phyloP scores from a whole-genome alignment of 1,139 yeast species.

The Hansenula sp. region DNA sequence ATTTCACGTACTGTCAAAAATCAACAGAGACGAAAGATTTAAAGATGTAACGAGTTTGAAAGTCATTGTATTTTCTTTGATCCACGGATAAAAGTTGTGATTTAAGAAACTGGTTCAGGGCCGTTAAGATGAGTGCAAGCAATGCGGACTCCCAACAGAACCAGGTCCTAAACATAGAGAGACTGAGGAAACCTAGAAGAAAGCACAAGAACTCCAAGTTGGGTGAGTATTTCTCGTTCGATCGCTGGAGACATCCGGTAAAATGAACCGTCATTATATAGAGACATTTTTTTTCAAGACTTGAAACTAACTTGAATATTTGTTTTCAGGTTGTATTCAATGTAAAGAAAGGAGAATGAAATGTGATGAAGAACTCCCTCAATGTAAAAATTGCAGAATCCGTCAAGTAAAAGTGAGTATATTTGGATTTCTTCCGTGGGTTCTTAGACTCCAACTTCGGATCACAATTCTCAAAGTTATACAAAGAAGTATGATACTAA shows the following conservation, averaged over 20 bases:
- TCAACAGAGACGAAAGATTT: too few species aligned
- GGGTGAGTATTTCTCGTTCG: constrained; percentile 11
- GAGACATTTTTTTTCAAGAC: too few species aligned
- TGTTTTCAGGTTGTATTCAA: constrained; percentile 17
- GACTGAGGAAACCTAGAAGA: constrained; percentile 16
- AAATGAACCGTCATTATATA: too few species aligned
- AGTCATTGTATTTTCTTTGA: too few species aligned
- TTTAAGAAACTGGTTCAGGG: too few species aligned
- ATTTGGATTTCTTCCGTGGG: too few species aligned
- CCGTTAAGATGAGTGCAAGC: too few species aligned
- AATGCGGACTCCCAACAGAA: background rate
- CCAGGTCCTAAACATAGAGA: background rate
- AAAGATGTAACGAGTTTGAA: too few species aligned
- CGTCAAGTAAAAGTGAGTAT: constrained; percentile 19
- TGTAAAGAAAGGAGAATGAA: constrained; percentile 24
- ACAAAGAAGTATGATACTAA: too few species aligned
- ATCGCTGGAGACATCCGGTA: background rate
- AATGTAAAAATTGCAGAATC: constrained; percentile 21
- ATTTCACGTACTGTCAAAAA: too few species aligned
- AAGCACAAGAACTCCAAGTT: constrained; percentile 24
- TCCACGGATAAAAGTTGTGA: too few species aligned
- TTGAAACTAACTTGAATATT: background rate
- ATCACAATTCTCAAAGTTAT: too few species aligned
- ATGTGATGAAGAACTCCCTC: constrained; percentile 21
- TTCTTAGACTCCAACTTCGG: background rate